A percentile compares a stretch with the other conserved stretches of the same genome.
Evolutionary conservation across 1,284 basidiomycete genomes (phyloP).

Genomic region (Cryptococcus deneoformans): DNA sequence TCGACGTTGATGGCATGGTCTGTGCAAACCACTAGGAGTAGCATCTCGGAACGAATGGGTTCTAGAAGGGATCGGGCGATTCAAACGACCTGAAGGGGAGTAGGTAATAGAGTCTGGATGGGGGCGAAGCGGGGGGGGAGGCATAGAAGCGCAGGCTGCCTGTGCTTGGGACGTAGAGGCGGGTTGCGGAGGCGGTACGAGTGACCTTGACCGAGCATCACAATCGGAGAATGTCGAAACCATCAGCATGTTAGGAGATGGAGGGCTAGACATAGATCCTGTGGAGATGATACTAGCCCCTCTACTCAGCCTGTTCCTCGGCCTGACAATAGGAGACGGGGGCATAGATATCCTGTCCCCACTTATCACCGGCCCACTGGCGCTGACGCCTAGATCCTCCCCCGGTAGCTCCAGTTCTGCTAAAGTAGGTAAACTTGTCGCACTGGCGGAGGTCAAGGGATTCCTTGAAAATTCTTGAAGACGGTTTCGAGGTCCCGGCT

Average conservation of each 20-base stretch:
- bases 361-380: constrained; percentile 1
- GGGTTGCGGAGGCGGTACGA: constrained; percentile 8
- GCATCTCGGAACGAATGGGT: constrained; percentile 10
- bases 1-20: constrained; percentile 4
- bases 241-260: constrained; percentile 1
- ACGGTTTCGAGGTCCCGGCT: constrained; percentile 4
- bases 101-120: background rate
- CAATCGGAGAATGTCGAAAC: constrained; percentile 2
- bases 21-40: background rate
- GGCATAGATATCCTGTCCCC: constrained; percentile 3
- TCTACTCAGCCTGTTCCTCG: constrained; percentile 1
- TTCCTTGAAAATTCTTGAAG: constrained; percentile 31
- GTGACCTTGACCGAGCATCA: constrained; percentile 2
- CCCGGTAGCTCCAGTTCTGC: constrained; percentile 15
- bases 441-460: constrained; percentile 24
- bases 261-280: background rate
- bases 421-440: constrained; percentile 24
- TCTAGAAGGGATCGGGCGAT: constrained; percentile 6
- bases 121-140: constrained; percentile 1
- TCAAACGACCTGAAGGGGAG: background rate
- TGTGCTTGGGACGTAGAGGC: background rate
- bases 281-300: constrained; percentile 2
- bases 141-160: background rate
- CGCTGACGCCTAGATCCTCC: constrained; percentile 1
- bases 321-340: constrained; percentile 9